phyloP scores from a whole-genome alignment of 306 rosid species.

The Datisca glomerata region DNA sequence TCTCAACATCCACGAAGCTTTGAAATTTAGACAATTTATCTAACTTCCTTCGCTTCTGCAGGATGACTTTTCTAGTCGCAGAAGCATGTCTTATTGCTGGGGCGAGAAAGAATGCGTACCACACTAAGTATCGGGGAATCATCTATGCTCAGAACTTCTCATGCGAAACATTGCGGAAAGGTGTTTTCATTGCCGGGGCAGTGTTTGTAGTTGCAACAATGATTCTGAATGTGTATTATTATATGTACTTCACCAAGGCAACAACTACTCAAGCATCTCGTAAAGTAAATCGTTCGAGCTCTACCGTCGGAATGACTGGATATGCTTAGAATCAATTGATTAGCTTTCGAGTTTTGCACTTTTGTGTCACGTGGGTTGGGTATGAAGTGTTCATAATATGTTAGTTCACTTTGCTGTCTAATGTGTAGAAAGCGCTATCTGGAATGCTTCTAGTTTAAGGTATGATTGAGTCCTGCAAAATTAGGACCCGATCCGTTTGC shows the following conservation, averaged over 20 bases:
- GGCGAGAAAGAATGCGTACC: constrained; percentile 84
- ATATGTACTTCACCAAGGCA: constrained; percentile 90
- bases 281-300: constrained; percentile 53
- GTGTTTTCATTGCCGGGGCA: constrained; percentile 74
- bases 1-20: not conserved
- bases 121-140: constrained; percentile 69
- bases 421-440: not conserved
- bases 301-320: constrained; percentile 79
- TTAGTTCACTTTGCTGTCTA: not conserved
- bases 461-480: not conserved
- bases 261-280: constrained; percentile 40
- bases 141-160: constrained; percentile 74
- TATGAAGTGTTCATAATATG: not conserved
- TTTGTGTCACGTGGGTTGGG: too few relatives aligned
- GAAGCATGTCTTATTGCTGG: constrained; percentile 90
- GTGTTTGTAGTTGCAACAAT: constrained; percentile 79
- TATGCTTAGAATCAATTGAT: constrained; percentile 32
- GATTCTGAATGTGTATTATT: constrained; percentile 81
- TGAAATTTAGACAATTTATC: not conserved
- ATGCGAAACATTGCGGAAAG: constrained; percentile 81
- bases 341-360: too few relatives aligned
- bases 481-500: too few relatives aligned
- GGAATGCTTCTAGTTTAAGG: not conserved
- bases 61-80: constrained; percentile 71
- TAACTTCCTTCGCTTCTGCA: constrained; percentile 11